Percentiles rank a stretch among this genome's conserved stretches.
These are phyloP conservation scores for Elongisporangium prolatum DNA, from an alignment of 352 stramenopile genomes.

Conservation along the genomic window DNA sequence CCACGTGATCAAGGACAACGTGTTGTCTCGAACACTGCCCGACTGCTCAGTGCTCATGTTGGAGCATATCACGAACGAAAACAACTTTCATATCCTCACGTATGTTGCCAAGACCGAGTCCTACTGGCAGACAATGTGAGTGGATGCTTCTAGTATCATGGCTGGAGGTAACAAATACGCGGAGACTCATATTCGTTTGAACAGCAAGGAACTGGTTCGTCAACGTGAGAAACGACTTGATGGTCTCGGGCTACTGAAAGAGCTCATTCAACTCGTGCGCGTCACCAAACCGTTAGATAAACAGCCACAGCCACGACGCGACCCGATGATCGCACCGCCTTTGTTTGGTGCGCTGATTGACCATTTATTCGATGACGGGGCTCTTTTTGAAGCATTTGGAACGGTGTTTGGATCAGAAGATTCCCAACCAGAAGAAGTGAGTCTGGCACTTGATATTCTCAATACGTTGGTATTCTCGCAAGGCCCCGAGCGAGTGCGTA, in stretches of 20 bases:
- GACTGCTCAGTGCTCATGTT: conserved; percentile 75
- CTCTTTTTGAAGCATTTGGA: conserved; percentile 55
- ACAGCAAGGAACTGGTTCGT: not conserved
- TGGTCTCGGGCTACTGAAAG: conserved; percentile 63
- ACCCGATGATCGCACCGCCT: conserved; percentile 43
- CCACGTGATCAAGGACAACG: conserved; percentile 86
- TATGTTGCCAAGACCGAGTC: conserved; percentile 72
- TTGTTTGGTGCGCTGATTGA: conserved; percentile 59
- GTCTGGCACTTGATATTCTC: conserved; percentile 58
- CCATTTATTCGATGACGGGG: conserved; percentile 62
- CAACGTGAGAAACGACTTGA: conserved; percentile 25
- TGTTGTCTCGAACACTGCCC: conserved; percentile 68
- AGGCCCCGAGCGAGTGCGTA: conserved; percentile 57
- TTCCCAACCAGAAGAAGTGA: conserved; percentile 40
- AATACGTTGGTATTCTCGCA: conserved; percentile 71
- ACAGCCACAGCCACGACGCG: conserved; percentile 42
- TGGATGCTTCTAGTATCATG: conserved; percentile 4
- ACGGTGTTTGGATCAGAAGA: conserved; percentile 38
- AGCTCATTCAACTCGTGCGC: conserved; percentile 62
- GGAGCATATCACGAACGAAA: conserved; percentile 80
- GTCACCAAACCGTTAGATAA: conserved; percentile 64
- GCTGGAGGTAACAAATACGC: too few species aligned
- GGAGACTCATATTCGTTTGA: not conserved
- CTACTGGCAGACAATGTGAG: conserved; percentile 68
- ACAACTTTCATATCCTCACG: conserved; percentile 81